Evolutionary conservation across 192 early-diverging fungal genomes (phyloP).

Genomic region (Backusella australiensis): DNA sequence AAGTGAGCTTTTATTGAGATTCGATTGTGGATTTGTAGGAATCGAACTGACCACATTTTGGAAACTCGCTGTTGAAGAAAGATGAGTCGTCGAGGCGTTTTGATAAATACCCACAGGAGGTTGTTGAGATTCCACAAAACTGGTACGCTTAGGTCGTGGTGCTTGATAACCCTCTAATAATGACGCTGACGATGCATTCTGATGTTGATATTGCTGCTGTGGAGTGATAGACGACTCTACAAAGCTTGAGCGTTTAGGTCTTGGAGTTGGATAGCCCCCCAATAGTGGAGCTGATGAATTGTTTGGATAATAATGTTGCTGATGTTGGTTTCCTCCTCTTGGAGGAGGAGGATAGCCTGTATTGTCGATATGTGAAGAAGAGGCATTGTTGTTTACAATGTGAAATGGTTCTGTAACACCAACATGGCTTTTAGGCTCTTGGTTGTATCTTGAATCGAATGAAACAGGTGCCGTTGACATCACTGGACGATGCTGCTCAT

Average conservation of each 20-base stretch:
- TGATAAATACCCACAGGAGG: not conserved
- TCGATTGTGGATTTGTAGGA: not conserved
- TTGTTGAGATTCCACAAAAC: not conserved
- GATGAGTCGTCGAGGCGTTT: not conserved
- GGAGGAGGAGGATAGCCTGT: not conserved
- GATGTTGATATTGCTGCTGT: not conserved
- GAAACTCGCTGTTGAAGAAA: not conserved
- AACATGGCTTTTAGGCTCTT: not conserved
- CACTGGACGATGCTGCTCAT: not conserved
- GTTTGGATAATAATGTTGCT: not conserved
- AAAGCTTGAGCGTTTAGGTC: not conserved
- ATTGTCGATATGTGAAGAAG: not conserved
- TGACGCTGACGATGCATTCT: not conserved
- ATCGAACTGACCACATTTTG: not conserved
- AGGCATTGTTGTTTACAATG: not conserved
- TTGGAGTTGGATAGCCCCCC: not conserved
- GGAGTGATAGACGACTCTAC: not conserved
- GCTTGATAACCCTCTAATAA: not conserved
- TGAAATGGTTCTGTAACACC: not conserved
- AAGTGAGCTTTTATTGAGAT: not conserved
- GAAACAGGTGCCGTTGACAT: not conserved
- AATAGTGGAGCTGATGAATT: not conserved
- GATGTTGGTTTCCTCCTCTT: not conserved
- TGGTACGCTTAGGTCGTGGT: not conserved
- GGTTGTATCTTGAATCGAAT: not conserved